Evolutionary conservation across 345 rosid genomes (phyloP).

Genomic region (Euphorbia lathyris): DNA sequence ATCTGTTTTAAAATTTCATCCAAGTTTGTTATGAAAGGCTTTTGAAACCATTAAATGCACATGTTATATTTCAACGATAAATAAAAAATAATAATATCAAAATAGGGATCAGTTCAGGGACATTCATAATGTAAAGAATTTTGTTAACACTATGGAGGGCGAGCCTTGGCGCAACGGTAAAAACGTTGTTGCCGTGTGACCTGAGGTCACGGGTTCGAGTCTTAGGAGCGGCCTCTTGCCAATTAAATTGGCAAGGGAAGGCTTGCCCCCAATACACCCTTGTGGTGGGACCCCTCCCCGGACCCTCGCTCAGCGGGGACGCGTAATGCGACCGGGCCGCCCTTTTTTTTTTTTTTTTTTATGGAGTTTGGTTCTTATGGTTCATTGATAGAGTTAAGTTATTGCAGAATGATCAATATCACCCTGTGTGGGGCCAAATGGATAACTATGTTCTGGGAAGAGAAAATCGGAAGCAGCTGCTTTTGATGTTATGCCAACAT

Average conservation of each 20-base stretch:
- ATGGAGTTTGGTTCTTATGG: conserved; percentile 11
- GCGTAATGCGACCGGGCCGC: no score
- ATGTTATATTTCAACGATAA: neutral
- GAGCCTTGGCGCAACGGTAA: no score
- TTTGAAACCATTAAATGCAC: neutral
- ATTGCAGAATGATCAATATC: conserved; percentile 64
- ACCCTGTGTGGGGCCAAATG: conserved; percentile 98
- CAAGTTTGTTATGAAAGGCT: neutral
- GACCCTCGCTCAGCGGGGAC: no score
- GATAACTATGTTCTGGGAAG: conserved; percentile 72
- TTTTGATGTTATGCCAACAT: conserved; percentile 91
- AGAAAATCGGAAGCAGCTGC: conserved; percentile 89
- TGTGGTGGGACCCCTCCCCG: no score
- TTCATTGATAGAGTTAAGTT: conserved; percentile 17
- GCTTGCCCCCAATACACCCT: no score
- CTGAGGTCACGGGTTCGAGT: no score
- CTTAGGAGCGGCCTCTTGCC: no score
- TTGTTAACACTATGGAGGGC: neutral
- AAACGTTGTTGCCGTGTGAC: no score
- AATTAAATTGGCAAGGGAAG: no score
- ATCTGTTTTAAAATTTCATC: neutral
- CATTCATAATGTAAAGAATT: conserved; percentile 4
- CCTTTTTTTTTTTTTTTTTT: no score
- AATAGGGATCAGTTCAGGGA: neutral
- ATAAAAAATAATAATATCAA: neutral